Conservation (phyloP, 139 green algal genomes). For the Tetradesmus obliquus region DNA sequence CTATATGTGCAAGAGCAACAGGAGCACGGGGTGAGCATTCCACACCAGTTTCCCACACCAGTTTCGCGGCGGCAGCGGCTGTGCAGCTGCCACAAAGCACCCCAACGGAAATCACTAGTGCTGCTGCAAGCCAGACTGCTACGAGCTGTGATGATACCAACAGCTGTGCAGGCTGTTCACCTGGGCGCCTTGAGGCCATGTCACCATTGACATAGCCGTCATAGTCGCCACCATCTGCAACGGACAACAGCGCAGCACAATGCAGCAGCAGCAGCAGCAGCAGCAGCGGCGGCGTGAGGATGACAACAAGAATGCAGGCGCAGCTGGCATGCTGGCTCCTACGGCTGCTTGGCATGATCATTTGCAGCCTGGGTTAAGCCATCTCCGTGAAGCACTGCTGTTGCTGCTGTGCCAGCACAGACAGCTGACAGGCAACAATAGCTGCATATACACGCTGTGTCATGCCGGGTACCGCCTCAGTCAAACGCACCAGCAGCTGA, state of each 20-base stretch:
- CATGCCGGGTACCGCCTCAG: not conserved
- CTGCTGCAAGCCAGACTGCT: too few relatives aligned
- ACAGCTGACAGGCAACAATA: too few relatives aligned
- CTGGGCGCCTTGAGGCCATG: not conserved
- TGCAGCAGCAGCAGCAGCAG: not conserved
- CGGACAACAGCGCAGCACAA: not conserved
- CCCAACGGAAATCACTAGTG: too few relatives aligned
- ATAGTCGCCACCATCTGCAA: slow-evolving; percentile 6
- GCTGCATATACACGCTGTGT: too few relatives aligned
- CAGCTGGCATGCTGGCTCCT: not conserved
- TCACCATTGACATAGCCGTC: slow-evolving; percentile 25
- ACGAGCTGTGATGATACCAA: too few relatives aligned
- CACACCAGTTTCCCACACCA: too few relatives aligned
- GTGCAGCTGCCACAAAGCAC: too few relatives aligned
- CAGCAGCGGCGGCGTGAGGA: not conserved
- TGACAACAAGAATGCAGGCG: too few relatives aligned
- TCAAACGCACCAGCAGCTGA: slow-evolving; percentile 17
- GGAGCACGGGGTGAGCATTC: not conserved
- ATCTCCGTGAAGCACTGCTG: not conserved
- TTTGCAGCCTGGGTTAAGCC: not conserved
- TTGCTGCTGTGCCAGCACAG: not conserved
- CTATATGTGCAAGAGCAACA: too few relatives aligned
- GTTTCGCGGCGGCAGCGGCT: too few relatives aligned
- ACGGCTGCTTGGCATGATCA: not conserved
- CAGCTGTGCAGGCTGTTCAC: too few relatives aligned